These are phyloP conservation scores for Aspergillus fijiensis DNA, from an alignment of 2,329 filamentous ascomycete genomes.

Conservation along the genomic window DNA sequence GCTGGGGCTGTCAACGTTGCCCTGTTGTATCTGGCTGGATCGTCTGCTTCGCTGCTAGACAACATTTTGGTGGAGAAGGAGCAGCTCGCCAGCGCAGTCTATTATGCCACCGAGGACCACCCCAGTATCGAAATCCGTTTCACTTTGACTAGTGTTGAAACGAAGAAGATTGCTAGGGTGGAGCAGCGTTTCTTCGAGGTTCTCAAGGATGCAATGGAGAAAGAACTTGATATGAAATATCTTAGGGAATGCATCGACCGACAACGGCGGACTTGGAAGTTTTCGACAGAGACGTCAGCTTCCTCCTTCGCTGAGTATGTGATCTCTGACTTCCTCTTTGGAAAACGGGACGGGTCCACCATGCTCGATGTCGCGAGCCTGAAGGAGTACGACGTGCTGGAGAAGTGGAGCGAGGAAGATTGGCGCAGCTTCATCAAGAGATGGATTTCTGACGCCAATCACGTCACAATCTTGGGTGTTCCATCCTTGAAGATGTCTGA, in stretches of 20 bases:
- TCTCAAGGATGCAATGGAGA: slow-evolving; percentile 71
- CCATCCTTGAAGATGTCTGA: slow-evolving; percentile 78
- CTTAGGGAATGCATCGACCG: slow-evolving; percentile 82
- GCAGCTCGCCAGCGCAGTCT: slow-evolving; percentile 82
- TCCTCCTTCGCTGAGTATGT: slow-evolving; percentile 80
- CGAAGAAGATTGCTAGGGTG: slow-evolving; percentile 77
- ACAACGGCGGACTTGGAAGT: slow-evolving; percentile 78
- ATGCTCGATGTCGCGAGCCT: slow-evolving; percentile 58
- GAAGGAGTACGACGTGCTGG: slow-evolving; percentile 64
- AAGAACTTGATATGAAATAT: slow-evolving; percentile 85
- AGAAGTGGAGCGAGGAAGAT: slow-evolving; percentile 76
- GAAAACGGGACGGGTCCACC: slow-evolving; percentile 77
- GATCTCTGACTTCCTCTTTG: slow-evolving; percentile 90
- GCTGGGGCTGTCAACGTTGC: slow-evolving; percentile 75
- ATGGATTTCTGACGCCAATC: slow-evolving; percentile 81
- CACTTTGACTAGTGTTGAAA: slow-evolving; percentile 80
- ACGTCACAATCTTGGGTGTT: slow-evolving; percentile 83
- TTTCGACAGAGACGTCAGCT: slow-evolving; percentile 76
- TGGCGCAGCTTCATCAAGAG: slow-evolving; percentile 81
- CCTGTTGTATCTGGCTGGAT: slow-evolving; percentile 84
- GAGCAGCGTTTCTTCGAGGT: slow-evolving; percentile 84
- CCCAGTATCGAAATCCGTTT: slow-evolving; percentile 84
- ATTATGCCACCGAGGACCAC: slow-evolving; percentile 74
- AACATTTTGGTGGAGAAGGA: slow-evolving; percentile 92
- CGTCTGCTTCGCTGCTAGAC: slow-evolving; percentile 87